Percentiles rank a stretch among this genome's conserved stretches.
Evolutionary conservation across 164 flowering plant genomes (phyloP).

Genomic region (Berberis thunbergii): DNA sequence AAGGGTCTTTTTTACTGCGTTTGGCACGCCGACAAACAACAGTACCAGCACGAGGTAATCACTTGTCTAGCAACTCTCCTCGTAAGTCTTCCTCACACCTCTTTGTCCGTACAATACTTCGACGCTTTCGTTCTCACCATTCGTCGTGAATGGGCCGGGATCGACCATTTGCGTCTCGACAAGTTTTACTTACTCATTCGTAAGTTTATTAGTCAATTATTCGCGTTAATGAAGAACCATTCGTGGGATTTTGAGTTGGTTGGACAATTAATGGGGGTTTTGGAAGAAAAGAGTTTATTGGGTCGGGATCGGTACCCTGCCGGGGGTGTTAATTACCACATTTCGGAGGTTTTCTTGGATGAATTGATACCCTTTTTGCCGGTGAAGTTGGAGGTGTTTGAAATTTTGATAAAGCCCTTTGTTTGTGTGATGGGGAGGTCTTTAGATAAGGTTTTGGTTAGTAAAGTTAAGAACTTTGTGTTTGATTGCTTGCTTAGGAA

Average conservation of each 20-base stretch:
- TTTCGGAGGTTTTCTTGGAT: slow-evolving; percentile 55
- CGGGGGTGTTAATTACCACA: slow-evolving; percentile 70
- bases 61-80: slow-evolving; percentile 44
- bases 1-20: slow-evolving; percentile 80
- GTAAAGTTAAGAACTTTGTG: slow-evolving; percentile 40
- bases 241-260: slow-evolving; percentile 51
- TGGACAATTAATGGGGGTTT: slow-evolving; percentile 22
- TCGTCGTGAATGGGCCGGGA: slow-evolving; percentile 91
- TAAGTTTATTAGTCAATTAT: slow-evolving; percentile 36
- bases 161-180: slow-evolving; percentile 69
- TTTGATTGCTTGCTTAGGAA: slow-evolving; percentile 38
- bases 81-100: slow-evolving; percentile 15
- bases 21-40: slow-evolving; percentile 30
- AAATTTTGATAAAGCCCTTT: slow-evolving; percentile 40
- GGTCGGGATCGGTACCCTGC: slow-evolving; percentile 44
- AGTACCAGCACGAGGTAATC: slow-evolving; percentile 44
- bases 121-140: slow-evolving; percentile 54
- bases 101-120: slow-evolving; percentile 46
- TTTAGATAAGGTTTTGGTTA: slow-evolving; percentile 47
- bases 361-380: slow-evolving; percentile 63
- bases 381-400: slow-evolving; percentile 20
- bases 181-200: slow-evolving; percentile 77
- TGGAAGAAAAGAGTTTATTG: slow-evolving; percentile 38
- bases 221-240: slow-evolving; percentile 36
- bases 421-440: slow-evolving; percentile 27